phyloP scores from a whole-genome alignment of 352 stramenopile genomes.

The Pythium chondricola region DNA sequence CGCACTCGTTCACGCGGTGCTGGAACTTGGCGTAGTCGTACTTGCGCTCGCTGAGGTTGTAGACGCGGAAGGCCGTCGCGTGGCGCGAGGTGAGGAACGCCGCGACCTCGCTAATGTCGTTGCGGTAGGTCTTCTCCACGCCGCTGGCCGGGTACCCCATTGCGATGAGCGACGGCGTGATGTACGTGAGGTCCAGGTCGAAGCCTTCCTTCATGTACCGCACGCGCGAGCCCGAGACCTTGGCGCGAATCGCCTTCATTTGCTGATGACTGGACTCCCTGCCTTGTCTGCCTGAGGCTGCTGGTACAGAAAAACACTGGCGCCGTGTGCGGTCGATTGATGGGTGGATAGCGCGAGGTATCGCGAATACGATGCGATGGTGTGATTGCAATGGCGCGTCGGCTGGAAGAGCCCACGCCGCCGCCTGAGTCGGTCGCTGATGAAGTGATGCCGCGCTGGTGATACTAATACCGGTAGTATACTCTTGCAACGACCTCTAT shows the following conservation, averaged over 20 bases:
- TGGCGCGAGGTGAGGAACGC: conserved; percentile 66
- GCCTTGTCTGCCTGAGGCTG: too few species aligned
- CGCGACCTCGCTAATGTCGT: conserved; percentile 76
- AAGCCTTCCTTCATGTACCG: conserved; percentile 80
- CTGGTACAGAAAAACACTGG: too few species aligned
- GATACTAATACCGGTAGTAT: too few species aligned
- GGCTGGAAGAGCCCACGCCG: too few species aligned
- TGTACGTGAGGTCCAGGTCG: conserved; percentile 84
- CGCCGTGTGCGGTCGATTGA: too few species aligned
- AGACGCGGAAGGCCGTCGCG: conserved; percentile 61
- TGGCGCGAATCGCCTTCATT: conserved; percentile 80
- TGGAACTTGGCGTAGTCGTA: conserved; percentile 81
- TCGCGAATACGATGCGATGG: too few species aligned
- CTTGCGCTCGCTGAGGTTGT: conserved; percentile 75
- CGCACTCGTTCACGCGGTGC: conserved; percentile 61
- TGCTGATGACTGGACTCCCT: too few species aligned
- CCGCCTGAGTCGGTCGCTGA: too few species aligned
- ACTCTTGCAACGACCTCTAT: too few species aligned
- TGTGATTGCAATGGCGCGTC: too few species aligned
- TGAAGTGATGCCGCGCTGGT: too few species aligned
- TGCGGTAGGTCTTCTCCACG: conserved; percentile 83
- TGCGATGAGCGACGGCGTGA: conserved; percentile 69
- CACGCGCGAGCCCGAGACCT: conserved; percentile 74
- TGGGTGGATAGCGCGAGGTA: too few species aligned
- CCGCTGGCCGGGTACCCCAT: conserved; percentile 79